Base-by-base conservation (phyloP, 2,329 filamentous ascomycete species). In the Fusarium tricinctum region DNA sequence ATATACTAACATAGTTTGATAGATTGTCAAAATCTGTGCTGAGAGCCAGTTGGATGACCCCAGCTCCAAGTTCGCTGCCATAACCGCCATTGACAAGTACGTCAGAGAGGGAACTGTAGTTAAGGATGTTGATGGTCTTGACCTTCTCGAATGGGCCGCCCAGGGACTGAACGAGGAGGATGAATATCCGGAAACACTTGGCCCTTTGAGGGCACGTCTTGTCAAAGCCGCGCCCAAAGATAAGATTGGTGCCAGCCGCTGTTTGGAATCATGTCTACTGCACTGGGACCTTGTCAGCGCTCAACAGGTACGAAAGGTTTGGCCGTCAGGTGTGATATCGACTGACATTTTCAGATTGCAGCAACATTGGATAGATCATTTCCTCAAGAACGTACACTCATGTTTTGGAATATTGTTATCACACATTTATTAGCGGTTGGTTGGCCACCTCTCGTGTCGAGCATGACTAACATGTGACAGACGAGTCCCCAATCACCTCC, bases 221-320 rank as follows among this genome's bases (percentile, higher is more conserved):
- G 86, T 83, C 47, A 88, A 88, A 75, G 82, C 84, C 10, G 77
- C 81, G n/a, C 82, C 85, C 13, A 84, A 82, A 68, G 81, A 84
- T 58, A 82, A 79, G 63, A 74, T 71, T 30, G 73, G 74, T 19
- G 81, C 77, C 7, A 77, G 80, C 10, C 79, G 78, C 43, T 87
- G 83, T 59, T 77, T 88, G 44, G 81, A 85, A 67, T 81, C 83
- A 10, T 89, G 86, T 66, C 70, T 88, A 54, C 76, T 83, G 63
- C 80, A 85, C 52, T 86, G 84, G 80, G 87, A 89, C 67, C 79
- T 88, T 55, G 78, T 81, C 58, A 86, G 85, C 70, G 85, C 86
- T 3, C 86, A 89, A 73, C 84, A 87, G 79, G 85, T 87, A 76
- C 62, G 75, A 7, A 12, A 60, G 8, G 26, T 2, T 14, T 8